Conservation (phyloP, 306 rosid genomes). For the Cucumis sativus region Cucumber_9930_V3 NC_026660.2:25726001-25726500, state of each 20-base stretch:
- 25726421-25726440: no score
- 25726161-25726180: constrained; percentile 13
- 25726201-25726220: constrained; percentile 19
- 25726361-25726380: no score
- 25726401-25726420: no score
- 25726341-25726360: no score
- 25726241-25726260: constrained; percentile 21
- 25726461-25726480: no score
- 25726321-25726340: no score
- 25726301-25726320: no score
- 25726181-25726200: constrained; percentile 15
- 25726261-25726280: no score
- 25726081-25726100: constrained; percentile 22
- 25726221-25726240: constrained; percentile 22
- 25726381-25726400: no score
- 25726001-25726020: constrained; percentile 14
- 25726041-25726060: constrained; percentile 18
- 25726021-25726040: constrained; percentile 13
- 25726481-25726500: no score
- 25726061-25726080: constrained; percentile 18
- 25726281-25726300: no score
- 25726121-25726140: constrained; percentile 18
- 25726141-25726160: constrained; percentile 7
- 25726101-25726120: constrained; percentile 16
- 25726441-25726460: no score